Evolutionary conservation across 2,329 filamentous ascomycete genomes (phyloP).

Genomic region (Monosporascus cannonballus): DNA sequence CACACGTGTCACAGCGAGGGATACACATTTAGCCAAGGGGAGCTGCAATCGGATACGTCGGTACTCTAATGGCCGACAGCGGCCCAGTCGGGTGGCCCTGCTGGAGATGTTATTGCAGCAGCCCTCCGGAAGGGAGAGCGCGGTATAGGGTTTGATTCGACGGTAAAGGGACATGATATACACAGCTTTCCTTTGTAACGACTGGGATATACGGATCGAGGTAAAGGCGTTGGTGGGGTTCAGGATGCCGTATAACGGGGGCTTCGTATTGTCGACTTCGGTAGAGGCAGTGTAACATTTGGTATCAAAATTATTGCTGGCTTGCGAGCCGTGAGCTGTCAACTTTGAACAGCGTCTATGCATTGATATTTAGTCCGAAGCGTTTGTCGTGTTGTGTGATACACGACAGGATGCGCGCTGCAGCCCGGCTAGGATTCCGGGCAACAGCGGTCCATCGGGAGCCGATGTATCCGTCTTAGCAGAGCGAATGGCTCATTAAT

Average conservation of each 20-base stretch:
- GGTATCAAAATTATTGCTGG: background rate
- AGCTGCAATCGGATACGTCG: slow-evolving; percentile 23
- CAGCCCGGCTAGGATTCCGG: background rate
- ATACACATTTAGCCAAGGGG: slow-evolving; percentile 22
- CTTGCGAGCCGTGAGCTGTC: background rate
- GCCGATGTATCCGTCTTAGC: background rate
- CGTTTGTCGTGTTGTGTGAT: background rate
- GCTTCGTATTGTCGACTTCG: background rate
- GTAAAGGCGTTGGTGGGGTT: background rate
- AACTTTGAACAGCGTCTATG: background rate
- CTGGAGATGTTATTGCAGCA: slow-evolving; percentile 6
- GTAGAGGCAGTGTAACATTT: background rate
- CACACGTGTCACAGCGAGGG: slow-evolving; percentile 20
- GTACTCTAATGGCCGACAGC: slow-evolving; percentile 22
- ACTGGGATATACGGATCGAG: background rate
- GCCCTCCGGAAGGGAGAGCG: background rate
- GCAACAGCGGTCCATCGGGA: background rate
- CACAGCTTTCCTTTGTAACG: background rate
- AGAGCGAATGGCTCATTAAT: background rate
- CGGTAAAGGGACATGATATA: background rate
- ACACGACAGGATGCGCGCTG: background rate
- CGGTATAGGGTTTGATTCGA: background rate
- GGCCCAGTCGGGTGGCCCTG: slow-evolving; percentile 20
- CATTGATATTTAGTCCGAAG: background rate
- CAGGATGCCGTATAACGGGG: background rate